Base-by-base conservation (phyloP, 176 grass and related monocot genomes). In the Aegilops umbellulata region DNA sequence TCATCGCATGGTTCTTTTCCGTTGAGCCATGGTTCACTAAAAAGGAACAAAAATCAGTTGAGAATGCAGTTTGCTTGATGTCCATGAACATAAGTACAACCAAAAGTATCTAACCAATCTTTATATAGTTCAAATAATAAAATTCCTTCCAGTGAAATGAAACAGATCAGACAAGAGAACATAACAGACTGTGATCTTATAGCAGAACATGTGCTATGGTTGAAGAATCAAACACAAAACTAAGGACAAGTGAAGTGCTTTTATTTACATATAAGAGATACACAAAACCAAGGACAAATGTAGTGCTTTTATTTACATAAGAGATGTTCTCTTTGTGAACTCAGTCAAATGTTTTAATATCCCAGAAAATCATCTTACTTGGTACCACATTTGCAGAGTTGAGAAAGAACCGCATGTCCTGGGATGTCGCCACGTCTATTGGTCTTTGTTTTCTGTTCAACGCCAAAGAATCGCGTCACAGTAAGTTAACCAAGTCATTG, bases 351-450 rank as follows among this genome's bases (percentile, higher is more conserved):
- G 4, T 14, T 42, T 46, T 46, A 46, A 4, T 14, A 46, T 14
- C 44, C 12, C 3, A 46, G 12, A 34, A 76, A 60, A 36, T 11
- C 61, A 9, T 81, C 88, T 90, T 88, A 90, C 91, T 51, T 67
- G 67, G 27, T 60, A 80, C 78, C 3, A 70, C 78, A 68, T 82
- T 90, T 38, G 88, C 60, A 35, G 91, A 80, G 65, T 80, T 93
- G 60, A 93, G 91, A 82, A 88, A n/a, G 60, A 90, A 90, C 60
- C 73, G 78, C 85, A 90, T 93, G 78, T 93, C 85, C n/a, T 90
- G 82, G 38, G 91, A 90, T 49, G 73, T 85, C 23, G 88, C 91
- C 64, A 93, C 66, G 2, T 85, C 88, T 82, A 87, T 82, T 68
- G 91, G 88, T 78, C 91, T 90, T 85, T 93, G 88, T 26, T 90